Evolutionary conservation across 495 filamentous ascomycete genomes (phyloP).

Genomic region (Podospora australis): DNA sequence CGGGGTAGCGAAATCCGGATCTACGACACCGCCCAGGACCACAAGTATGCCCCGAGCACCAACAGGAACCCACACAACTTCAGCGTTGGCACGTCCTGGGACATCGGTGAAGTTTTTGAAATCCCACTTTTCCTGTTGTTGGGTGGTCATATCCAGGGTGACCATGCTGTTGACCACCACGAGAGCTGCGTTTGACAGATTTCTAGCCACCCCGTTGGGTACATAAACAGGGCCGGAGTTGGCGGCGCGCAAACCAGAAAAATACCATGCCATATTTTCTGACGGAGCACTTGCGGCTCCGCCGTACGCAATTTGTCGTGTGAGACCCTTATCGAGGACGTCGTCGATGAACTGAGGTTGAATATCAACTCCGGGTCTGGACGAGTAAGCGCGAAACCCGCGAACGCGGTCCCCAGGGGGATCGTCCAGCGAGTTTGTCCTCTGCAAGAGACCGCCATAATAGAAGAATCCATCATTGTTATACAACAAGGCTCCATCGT

Average conservation of each 20-base stretch:
- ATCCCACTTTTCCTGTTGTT: constrained; percentile 44
- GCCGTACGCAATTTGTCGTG: constrained; percentile 58
- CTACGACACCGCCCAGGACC: constrained; percentile 59
- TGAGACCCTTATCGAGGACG: constrained; percentile 41
- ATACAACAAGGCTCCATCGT: constrained; percentile 59
- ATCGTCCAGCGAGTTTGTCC: constrained; percentile 12
- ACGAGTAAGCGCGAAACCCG: constrained; percentile 47
- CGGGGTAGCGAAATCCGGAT: constrained; percentile 36
- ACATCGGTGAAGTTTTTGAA: constrained; percentile 52
- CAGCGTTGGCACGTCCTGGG: constrained; percentile 52
- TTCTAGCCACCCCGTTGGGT: constrained; percentile 5
- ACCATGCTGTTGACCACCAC: constrained; percentile 49
- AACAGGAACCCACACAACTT: constrained; percentile 66
- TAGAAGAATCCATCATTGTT: constrained; percentile 56
- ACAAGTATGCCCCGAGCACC: constrained; percentile 57
- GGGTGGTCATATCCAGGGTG: constrained; percentile 51
- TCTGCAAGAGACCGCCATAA: constrained; percentile 40
- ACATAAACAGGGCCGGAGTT: constrained; percentile 42
- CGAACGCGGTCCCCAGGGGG: constrained; percentile 36
- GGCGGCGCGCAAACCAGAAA: constrained; percentile 52
- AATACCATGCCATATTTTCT: constrained; percentile 68
- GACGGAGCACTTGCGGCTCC: constrained; percentile 59
- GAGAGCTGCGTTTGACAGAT: constrained; percentile 28
- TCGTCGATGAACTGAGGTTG: constrained; percentile 31
- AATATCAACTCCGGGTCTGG: constrained; percentile 39